Conservation (phyloP, 2,329 filamentous ascomycete species). For the Talaromyces funiculosus region DNA sequence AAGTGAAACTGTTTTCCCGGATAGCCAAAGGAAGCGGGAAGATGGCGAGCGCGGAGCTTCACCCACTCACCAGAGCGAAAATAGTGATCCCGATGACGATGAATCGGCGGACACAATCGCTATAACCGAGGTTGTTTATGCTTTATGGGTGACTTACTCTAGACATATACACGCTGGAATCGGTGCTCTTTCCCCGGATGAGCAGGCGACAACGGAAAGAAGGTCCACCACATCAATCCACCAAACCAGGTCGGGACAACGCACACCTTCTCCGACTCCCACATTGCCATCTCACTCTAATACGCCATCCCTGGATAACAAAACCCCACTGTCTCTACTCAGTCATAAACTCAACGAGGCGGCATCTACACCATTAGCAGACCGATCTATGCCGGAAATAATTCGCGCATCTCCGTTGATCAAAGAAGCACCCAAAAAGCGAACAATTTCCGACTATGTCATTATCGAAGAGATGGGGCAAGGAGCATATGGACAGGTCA, state of each 20-base stretch:
- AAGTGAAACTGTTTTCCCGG: slow-evolving; percentile 64
- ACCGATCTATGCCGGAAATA: slow-evolving; percentile 36
- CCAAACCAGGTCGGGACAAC: slow-evolving; percentile 73
- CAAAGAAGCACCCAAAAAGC: slow-evolving; percentile 53
- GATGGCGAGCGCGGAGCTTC: slow-evolving; percentile 53
- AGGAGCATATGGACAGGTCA: slow-evolving; percentile 95
- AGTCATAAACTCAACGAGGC: slow-evolving; percentile 49
- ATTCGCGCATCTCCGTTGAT: slow-evolving; percentile 25
- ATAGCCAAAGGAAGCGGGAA: slow-evolving; percentile 58
- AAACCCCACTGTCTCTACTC: slow-evolving; percentile 43
- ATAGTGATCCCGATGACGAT: slow-evolving; percentile 28
- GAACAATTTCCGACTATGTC: slow-evolving; percentile 80
- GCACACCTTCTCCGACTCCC: slow-evolving; percentile 36
- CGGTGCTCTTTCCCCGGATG: slow-evolving; percentile 49
- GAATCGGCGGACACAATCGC: slow-evolving; percentile 31
- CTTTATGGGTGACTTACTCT: slow-evolving; percentile 95
- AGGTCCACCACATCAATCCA: slow-evolving; percentile 62
- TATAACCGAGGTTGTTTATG: slow-evolving; percentile 79
- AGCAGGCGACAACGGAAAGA: slow-evolving; percentile 57
- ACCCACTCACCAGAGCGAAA: not conserved
- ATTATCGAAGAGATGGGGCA: slow-evolving; percentile 98
- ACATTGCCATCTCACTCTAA: slow-evolving; percentile 19
- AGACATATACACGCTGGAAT: slow-evolving; percentile 77
- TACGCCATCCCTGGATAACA: slow-evolving; percentile 27
- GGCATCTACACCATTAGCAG: slow-evolving; percentile 41